Evolutionary conservation across 2,329 filamentous ascomycete genomes (phyloP).

Genomic region (Xylariaceae sp.): DNA sequence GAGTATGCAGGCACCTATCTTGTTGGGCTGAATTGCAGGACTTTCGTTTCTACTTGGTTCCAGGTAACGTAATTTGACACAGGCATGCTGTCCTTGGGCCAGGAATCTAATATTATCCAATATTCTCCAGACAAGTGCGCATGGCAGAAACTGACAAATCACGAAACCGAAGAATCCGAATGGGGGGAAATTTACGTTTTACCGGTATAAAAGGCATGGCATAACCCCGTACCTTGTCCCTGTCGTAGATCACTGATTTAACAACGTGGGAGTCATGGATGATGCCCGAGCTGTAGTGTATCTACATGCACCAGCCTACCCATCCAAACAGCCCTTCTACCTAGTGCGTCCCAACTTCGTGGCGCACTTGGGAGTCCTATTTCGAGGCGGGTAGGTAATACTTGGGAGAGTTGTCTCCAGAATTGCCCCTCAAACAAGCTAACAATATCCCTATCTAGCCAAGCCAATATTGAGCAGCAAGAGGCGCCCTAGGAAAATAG

Average conservation of each 20-base stretch:
- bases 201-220: not conserved
- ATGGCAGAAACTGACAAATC: not conserved
- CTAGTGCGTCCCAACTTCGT: constrained; percentile 14
- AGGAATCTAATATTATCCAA: not conserved
- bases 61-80: not conserved
- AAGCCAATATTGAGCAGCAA: not conserved
- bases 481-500: not conserved
- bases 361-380: constrained; percentile 4
- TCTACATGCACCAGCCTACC: not conserved
- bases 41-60: not conserved
- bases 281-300: not conserved
- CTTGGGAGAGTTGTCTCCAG: not conserved
- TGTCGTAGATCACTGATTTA: not conserved
- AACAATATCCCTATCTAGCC: not conserved
- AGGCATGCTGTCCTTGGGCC: not conserved
- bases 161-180: not conserved
- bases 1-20: not conserved
- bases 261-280: not conserved
- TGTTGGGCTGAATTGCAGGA: not conserved
- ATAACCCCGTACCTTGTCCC: not conserved
- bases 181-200: not conserved
- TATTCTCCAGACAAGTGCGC: not conserved
- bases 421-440: not conserved
- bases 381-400: not conserved
- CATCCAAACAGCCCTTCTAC: constrained; percentile 1